Conservation (phyloP, 2,329 filamentous ascomycete genomes). For the Volutella citrinella region DNA sequence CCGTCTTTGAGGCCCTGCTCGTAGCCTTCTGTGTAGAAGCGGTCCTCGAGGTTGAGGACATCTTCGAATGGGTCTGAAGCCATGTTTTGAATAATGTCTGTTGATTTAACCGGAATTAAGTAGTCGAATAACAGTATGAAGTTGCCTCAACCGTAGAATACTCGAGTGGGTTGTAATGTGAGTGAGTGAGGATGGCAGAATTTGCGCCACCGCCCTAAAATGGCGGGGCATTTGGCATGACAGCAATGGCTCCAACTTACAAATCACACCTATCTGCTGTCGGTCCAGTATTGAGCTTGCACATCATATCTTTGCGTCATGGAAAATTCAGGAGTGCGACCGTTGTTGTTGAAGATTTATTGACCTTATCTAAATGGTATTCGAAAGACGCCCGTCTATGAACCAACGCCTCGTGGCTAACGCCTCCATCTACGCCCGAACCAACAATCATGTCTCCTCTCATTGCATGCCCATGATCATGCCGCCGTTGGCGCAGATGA, state of each 20-base stretch:
- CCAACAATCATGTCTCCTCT: constrained; percentile 1
- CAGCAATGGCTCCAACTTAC: background rate
- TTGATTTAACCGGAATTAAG: constrained; percentile 10
- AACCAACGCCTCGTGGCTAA: constrained; percentile 15
- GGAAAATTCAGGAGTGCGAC: background rate
- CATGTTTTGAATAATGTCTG: constrained; percentile 21
- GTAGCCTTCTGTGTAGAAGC: constrained; percentile 83
- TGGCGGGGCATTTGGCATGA: constrained; percentile 21
- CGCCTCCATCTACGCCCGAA: constrained; percentile 9
- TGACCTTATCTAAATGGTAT: no score
- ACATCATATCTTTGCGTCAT: background rate
- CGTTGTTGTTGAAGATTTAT: no score
- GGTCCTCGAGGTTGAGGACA: constrained; percentile 58
- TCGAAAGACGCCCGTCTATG: constrained; percentile 13
- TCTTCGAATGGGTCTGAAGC: constrained; percentile 52
- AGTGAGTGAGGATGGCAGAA: constrained; percentile 21
- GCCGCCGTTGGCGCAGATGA: constrained; percentile 27
- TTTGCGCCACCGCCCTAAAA: constrained; percentile 25
- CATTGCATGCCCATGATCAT: constrained; percentile 28
- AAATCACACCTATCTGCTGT: no score
- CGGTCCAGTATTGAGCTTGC: background rate
- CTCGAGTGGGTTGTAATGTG: constrained; percentile 17
- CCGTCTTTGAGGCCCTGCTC: constrained; percentile 73
- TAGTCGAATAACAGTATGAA: background rate
- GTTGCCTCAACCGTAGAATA: constrained; percentile 12